Evolutionary conservation across 2,329 filamentous ascomycete species (phyloP), one percentile per base, ranked within the genome.

Genomic region (Colletotrichum salicis): DNA sequence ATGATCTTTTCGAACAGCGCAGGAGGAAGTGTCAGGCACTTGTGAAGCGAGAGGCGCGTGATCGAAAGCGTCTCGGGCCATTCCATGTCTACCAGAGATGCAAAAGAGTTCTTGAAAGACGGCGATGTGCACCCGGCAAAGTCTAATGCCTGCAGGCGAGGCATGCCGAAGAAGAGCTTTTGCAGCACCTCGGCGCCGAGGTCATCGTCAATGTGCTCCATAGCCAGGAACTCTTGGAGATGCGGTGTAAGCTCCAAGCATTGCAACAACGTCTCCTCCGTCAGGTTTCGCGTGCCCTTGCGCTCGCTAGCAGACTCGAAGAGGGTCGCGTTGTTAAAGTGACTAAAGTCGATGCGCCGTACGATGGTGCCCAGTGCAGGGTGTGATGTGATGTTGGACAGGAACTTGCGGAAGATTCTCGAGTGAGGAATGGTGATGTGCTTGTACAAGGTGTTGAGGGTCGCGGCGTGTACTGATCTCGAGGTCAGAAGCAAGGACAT

Each of bases 401-500:
- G 87, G 76, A 95, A 94, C 82, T 96, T 96, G 78, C 91, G 91
- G 83, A 95, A 96, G 79, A 95, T 94, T 72, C 91, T 86, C 31
- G 94, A 96, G 84, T 95, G 93, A 6, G 94, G 93, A 75, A 96
- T 92, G 55, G 93, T 94, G 80, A 96, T 93, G 79, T 93, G 90
- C 75, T 90, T 88, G 83, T 96, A 96, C 60, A 96, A 87, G 7
- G 93, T 93, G 75, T 89, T 88, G 41, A 95, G 84, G 4, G 93
- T 95, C 24, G 91, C 91, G 31, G 88, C 88, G 78, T 96, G 92
- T 71, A 96, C 84, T 35, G 89, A 89, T 78, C 89, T 90, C n/a
- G 93, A 96, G n/a, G 92, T 90, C 74, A 94, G 83, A 48, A 96
- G 86, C 74, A 94, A 88, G 22, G 93, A 90, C 84, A 95, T 92